phyloP scores from a whole-genome alignment of 768 basidiomycete genomes.

The Termitomyces sp. region DNA sequence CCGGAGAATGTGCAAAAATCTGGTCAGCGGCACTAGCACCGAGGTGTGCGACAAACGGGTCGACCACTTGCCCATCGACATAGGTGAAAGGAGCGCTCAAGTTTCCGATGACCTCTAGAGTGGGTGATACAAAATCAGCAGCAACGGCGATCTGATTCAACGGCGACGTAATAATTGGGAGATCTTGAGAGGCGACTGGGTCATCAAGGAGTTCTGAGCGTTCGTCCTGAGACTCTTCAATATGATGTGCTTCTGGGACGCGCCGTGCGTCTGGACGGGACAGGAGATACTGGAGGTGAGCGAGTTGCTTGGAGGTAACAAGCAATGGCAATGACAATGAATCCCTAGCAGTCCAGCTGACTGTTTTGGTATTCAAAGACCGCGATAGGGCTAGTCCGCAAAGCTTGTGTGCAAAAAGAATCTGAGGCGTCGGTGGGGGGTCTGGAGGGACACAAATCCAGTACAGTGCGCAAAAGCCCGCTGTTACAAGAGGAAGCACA shows the following conservation, averaged over 20 bases:
- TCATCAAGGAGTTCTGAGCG: not conserved
- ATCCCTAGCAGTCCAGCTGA: not conserved
- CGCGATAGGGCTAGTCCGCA: not conserved
- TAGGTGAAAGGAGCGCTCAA: not conserved
- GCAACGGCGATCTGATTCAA: not conserved
- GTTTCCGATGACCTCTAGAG: not conserved
- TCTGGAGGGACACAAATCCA: not conserved
- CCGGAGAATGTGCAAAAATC: not conserved
- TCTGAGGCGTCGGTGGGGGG: not conserved
- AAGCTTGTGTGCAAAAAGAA: not conserved
- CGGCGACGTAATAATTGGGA: not conserved
- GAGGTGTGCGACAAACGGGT: not conserved
- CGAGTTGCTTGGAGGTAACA: not conserved
- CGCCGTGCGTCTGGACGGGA: not conserved
- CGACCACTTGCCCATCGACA: not conserved
- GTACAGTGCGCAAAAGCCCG: not conserved
- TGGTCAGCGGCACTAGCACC: not conserved
- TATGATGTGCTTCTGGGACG: not conserved
- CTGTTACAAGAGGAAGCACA: not conserved
- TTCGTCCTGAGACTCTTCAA: not conserved
- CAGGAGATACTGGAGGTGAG: not conserved
- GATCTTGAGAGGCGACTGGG: not conserved
- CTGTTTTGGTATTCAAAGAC: not conserved
- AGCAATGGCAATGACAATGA: not conserved
- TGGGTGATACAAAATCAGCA: not conserved